Evolutionary conservation across 2,329 filamentous ascomycete species (phyloP), one percentile per base, ranked within the genome.

Genomic region (Calcarisporium arbuscula): DNA sequence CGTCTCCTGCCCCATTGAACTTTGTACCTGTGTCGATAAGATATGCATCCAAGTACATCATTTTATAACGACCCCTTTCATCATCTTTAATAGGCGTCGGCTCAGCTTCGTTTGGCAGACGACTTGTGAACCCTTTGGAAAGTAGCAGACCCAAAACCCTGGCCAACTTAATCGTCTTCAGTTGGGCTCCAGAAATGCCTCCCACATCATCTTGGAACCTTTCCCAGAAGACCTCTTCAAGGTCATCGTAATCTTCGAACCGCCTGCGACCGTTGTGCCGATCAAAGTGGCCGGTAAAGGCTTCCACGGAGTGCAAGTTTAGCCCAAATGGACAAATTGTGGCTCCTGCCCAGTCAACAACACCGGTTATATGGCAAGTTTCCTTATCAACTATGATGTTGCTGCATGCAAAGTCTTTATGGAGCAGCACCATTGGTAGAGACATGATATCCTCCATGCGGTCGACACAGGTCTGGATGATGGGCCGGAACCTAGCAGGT

Each of bases 341-440:
- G 4, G 61, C 56, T 43, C 66, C 58, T 1, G 61, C 56, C 61
- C 57, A 68, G 48, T 65, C 60, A 35, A 67, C 49, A 7, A 66
- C 59, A 3, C 62, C 61, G 20, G 48, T 47, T 4, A 67, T 39
- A 43, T 58, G 53, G 45, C 52, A 63, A 20, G 57, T 45, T 28
- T 11, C 32, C 19, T 58, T 47, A 26, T 65, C 50, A 5, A 67
- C 61, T 8, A 65, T 51, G 26, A 65, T 57, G 38, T 67, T 67
- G 47, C 45, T 57, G 19, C 34, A 21, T 16, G 54, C 44, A 42
- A 67, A 61, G 34, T 65, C 58, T 38, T 45, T 43, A 37, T 65
- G 58, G 3, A 61, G 49, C 14, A 66, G 52, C 5, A 63, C 59
- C 51, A 60, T 60, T 20, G 57, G 60, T 9, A 64, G 49, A 23